These are phyloP conservation scores for Pilobolus umbonatus DNA, from an alignment of 192 early-diverging fungal species.

Conservation along the genomic window DNA sequence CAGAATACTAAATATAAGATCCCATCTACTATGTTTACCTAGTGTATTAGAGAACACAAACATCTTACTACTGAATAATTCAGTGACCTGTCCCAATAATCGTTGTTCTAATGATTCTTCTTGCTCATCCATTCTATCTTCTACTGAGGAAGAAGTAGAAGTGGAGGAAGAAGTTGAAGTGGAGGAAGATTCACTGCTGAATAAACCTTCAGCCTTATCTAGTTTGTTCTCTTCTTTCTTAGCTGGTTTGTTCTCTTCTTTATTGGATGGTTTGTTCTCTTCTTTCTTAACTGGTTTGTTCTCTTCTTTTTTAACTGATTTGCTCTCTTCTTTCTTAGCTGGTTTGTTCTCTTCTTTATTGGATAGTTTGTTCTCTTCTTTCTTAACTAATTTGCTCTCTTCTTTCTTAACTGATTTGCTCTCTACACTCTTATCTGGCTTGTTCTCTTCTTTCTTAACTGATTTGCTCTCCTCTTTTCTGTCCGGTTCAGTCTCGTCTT, in stretches of 20 bases:
- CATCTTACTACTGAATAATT: slow-evolving; percentile 39
- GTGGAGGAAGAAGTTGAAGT: background rate
- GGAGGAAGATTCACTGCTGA: background rate
- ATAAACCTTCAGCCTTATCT: background rate
- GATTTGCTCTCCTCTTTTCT: background rate
- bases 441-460: background rate
- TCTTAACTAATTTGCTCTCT: too few species aligned
- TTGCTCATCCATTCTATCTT: slow-evolving; percentile 20
- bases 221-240: too few species aligned
- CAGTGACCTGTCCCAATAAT: slow-evolving; percentile 40
- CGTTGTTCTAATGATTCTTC: slow-evolving; percentile 40
- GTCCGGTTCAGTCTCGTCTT: background rate
- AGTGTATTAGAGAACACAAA: slow-evolving; percentile 47
- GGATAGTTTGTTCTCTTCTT: background rate
- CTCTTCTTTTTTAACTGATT: too few species aligned
- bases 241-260: background rate
- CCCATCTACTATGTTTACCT: slow-evolving; percentile 28
- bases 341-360: too few species aligned
- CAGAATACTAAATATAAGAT: slow-evolving; percentile 5
- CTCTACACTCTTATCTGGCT: background rate
- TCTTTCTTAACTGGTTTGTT: too few species aligned
- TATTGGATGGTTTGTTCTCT: too few species aligned
- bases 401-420: background rate
- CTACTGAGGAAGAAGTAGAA: background rate
- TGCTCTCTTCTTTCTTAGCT: too few species aligned